Evolutionary conservation across 2,329 filamentous ascomycete species (phyloP).

Genomic region (Aspergillus uvarum): DNA sequence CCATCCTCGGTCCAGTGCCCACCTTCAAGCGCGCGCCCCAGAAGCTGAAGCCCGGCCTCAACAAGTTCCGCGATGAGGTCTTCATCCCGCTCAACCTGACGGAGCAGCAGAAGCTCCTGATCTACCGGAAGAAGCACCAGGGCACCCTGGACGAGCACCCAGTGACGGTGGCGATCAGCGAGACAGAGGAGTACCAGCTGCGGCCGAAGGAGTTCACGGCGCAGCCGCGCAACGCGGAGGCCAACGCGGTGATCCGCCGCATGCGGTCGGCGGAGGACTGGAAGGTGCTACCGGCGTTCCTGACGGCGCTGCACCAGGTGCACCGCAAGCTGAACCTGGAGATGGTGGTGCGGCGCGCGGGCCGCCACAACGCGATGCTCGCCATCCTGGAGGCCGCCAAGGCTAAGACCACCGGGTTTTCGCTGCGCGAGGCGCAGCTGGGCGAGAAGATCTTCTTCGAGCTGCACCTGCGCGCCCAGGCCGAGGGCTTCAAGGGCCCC

Average conservation of each 20-base stretch:
- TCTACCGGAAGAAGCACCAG: conserved; percentile 40
- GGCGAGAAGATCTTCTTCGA: conserved; percentile 38
- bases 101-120: conserved; percentile 37
- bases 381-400: conserved; percentile 40
- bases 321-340: conserved; percentile 29
- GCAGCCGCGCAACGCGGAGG: conserved; percentile 35
- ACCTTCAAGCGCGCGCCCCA: conserved; percentile 42
- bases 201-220: conserved; percentile 36
- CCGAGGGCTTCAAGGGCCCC: conserved; percentile 34
- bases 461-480: conserved; percentile 37
- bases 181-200: conserved; percentile 41
- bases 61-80: conserved; percentile 44
- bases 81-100: conserved; percentile 45
- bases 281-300: conserved; percentile 42
- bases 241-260: conserved; percentile 32
- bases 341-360: conserved; percentile 41
- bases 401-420: conserved; percentile 36
- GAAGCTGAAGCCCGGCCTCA: conserved; percentile 43
- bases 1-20: conserved; percentile 34
- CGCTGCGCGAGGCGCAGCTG: conserved; percentile 30
- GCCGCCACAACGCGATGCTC: conserved; percentile 35
- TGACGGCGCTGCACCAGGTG: conserved; percentile 39
- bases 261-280: conserved; percentile 42
- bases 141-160: conserved; percentile 40
- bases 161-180: conserved; percentile 40